phyloP scores from a whole-genome alignment of 1,284 basidiomycete species.

The Malassezia equina region DNA sequence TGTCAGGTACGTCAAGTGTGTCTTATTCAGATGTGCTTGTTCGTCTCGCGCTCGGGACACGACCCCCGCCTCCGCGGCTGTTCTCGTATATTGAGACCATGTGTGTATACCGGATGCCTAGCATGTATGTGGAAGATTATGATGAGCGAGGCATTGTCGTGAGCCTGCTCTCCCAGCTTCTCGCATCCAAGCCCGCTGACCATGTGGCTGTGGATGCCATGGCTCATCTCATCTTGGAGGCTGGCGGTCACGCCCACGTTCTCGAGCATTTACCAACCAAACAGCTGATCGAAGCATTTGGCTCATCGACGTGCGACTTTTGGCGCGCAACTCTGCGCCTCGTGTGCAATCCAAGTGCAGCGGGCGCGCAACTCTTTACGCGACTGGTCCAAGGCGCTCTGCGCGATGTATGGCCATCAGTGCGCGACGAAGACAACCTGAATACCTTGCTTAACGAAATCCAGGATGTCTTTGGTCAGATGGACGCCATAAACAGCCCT shows the following conservation, averaged over 20 bases:
- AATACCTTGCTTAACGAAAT: not conserved
- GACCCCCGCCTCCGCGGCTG: not conserved
- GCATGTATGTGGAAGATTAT: not conserved
- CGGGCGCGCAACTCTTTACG: not conserved
- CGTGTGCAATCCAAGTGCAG: not conserved
- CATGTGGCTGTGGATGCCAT: not conserved
- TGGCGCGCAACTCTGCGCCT: conserved; percentile 1
- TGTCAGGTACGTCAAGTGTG: not conserved
- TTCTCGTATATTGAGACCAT: not conserved
- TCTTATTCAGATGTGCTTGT: not conserved
- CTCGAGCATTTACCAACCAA: not conserved
- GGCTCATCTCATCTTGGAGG: not conserved
- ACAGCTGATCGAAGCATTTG: not conserved
- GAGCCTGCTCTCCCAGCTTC: not conserved
- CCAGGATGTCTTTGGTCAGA: not conserved
- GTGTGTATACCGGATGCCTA: not conserved
- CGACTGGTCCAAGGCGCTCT: not conserved
- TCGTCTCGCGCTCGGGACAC: not conserved
- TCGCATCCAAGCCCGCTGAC: not conserved
- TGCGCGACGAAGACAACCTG: not conserved
- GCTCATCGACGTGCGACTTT: not conserved
- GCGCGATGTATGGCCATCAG: not conserved
- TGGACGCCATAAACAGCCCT: not conserved
- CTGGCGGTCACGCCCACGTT: not conserved
- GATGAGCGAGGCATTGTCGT: not conserved